Evolutionary conservation across 106 monocot species (phyloP), one percentile per base, ranked within the genome.

Genomic region (Dendrobium huoshanense): DNA sequence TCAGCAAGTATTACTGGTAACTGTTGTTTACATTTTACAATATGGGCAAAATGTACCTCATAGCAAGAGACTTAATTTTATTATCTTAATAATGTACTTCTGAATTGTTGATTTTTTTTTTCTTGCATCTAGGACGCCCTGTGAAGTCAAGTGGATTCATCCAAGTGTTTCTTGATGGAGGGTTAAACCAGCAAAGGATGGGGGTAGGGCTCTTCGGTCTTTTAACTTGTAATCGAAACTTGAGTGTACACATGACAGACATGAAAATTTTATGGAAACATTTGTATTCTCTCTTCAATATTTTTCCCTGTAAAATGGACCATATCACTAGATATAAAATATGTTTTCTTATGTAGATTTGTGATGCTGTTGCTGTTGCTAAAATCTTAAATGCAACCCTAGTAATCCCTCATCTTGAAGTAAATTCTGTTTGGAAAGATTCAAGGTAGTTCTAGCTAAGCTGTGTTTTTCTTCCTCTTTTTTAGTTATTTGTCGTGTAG

Each of bases 111-210:
- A 33, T 40, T 75, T 55, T 43, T 55, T n/a, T 15, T 8, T 19
- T 0, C 2, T 59, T 64, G 37, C 40, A 13, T 55, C 8, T 59
- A 78, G 78, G 73, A 41, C 18, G 84, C 1, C 90, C 90, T 75
- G 40, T 33, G 78, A 84, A 87, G 15, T 49, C 83, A 68, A 79
- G 29, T 58, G 94, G 94, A 85, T 92, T 88, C 43, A 82, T 95
- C 77, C 94, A 95, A 87, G 94, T 95, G 9, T 95, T 95, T 86
- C 94, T 95, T 85, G 92, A 95, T 83, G 95, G 95, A 80, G 90
- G 95, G 54, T 77, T 95, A 79, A 95, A 95, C 67, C 95, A 95
- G 79, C 92, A 95, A 80, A 90, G 95, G 80, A 95, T 95, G 95
- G 95, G 92, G 82, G 95, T 95, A 90, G 74, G n/a, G 76, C 11